Percentiles rank a stretch among this genome's conserved stretches.
Evolutionary conservation across 331 rosid genomes (phyloP).

Genomic region (Rhamnella rubrinervis): DNA sequence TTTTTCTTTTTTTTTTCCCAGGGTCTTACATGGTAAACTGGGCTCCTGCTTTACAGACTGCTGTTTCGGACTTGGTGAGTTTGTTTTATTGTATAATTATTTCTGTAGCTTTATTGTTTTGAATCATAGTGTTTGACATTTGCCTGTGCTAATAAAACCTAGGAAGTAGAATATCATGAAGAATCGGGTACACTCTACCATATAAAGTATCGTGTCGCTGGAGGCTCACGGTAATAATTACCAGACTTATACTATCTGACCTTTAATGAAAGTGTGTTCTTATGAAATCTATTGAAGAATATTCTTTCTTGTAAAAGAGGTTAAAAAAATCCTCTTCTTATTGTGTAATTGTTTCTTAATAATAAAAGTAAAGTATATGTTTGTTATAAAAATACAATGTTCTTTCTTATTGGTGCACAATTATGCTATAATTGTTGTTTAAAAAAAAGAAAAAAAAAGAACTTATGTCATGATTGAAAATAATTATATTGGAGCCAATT

Average conservation of each 20-base stretch:
- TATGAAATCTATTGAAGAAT: slow-evolving; percentile 7
- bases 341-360: no score
- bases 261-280: neutral
- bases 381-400: no score
- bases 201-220: slow-evolving; percentile 89
- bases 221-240: slow-evolving; percentile 66
- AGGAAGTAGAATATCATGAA: slow-evolving; percentile 98
- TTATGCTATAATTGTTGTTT: no score
- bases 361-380: no score
- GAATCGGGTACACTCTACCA: slow-evolving; percentile 83
- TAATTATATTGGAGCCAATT: no score
- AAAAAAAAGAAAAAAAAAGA: no score
- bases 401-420: no score
- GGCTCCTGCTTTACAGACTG: slow-evolving; percentile 95
- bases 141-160: slow-evolving; percentile 32
- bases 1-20: slow-evolving; percentile 19
- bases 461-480: no score
- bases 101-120: slow-evolving; percentile 21
- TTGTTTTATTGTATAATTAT: neutral
- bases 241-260: neutral
- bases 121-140: slow-evolving; percentile 13
- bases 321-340: no score
- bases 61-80: slow-evolving; percentile 92
- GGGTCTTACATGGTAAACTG: slow-evolving; percentile 98
- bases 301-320: neutral